Conservation (phyloP, 2,329 filamentous ascomycete genomes). For the Arthrobotrys musiformis region DNA sequence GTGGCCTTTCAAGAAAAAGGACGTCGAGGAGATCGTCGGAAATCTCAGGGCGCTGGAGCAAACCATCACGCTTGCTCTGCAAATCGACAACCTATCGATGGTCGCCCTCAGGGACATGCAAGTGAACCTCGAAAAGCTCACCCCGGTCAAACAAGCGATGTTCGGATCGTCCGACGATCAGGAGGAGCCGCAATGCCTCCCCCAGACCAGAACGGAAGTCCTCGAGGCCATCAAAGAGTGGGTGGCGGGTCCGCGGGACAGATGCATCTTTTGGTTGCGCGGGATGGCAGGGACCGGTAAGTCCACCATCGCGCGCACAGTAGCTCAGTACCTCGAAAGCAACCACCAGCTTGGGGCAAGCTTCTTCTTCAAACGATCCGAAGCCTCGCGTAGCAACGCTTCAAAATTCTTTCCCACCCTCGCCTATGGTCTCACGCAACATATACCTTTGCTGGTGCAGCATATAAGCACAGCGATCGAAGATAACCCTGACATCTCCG, state of each 20-base stretch:
- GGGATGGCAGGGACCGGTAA: constrained; percentile 58
- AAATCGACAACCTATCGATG: too few relatives aligned
- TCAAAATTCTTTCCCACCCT: constrained; percentile 1
- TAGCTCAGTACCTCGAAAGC: constrained; percentile 58
- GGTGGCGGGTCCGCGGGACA: background rate
- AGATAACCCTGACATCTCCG: background rate
- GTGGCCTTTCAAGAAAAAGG: too few relatives aligned
- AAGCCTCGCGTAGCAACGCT: background rate
- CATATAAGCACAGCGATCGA: background rate
- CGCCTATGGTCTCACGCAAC: background rate
- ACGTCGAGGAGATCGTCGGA: too few relatives aligned
- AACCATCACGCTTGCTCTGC: too few relatives aligned
- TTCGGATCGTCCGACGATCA: constrained; percentile 57
- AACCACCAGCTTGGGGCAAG: constrained; percentile 60
- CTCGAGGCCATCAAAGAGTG: constrained; percentile 52
- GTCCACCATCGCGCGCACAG: constrained; percentile 62
- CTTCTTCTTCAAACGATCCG: constrained; percentile 32
- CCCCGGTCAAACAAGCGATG: too few relatives aligned
- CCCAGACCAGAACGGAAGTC: constrained; percentile 57
- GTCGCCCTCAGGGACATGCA: too few relatives aligned
- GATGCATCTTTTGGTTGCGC: constrained; percentile 58
- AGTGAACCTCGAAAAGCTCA: too few relatives aligned
- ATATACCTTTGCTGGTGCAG: background rate
- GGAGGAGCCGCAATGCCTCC: constrained; percentile 57
- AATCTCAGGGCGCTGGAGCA: too few relatives aligned